These are phyloP conservation scores for Mortierella sp. DNA, from an alignment of 371 early-diverging fungal genomes.

Conservation along the genomic window DNA sequence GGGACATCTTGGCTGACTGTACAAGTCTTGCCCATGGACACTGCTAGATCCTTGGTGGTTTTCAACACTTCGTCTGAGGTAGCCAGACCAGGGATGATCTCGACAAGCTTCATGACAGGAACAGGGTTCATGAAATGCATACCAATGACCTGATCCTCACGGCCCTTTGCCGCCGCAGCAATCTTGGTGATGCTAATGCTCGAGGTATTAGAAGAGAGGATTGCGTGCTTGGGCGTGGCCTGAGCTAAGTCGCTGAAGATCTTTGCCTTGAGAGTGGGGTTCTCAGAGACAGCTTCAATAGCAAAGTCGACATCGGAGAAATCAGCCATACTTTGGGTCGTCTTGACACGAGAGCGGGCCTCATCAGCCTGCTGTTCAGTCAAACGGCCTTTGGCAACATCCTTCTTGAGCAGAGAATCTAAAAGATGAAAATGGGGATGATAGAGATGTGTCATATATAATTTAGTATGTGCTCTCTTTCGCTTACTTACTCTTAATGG, in stretches of 20 bases:
- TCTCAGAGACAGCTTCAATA: constrained; percentile 97
- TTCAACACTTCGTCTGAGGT: constrained; percentile 80
- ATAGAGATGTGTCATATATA: background rate
- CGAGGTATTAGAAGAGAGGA: constrained; percentile 96
- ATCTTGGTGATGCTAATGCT: constrained; percentile 97
- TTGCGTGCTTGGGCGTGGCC: constrained; percentile 77
- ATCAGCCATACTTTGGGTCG: constrained; percentile 68
- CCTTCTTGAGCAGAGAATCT: constrained; percentile 92
- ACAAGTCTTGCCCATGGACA: constrained; percentile 93
- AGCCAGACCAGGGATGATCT: constrained; percentile 95
- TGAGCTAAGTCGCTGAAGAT: constrained; percentile 86
- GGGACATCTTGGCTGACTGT: constrained; percentile 93
- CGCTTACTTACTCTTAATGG: background rate
- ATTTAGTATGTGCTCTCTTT: too few species aligned
- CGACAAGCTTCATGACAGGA: constrained; percentile 98
- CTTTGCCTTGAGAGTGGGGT: constrained; percentile 85
- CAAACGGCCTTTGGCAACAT: constrained; percentile 88
- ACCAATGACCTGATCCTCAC: constrained; percentile 88
- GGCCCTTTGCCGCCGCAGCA: constrained; percentile 86
- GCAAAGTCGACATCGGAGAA: constrained; percentile 84
- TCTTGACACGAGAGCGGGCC: constrained; percentile 75
- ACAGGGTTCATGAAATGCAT: constrained; percentile 98
- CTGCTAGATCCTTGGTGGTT: constrained; percentile 82
- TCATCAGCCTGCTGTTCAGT: constrained; percentile 82
- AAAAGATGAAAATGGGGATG: background rate